Percentiles rank a stretch among this genome's conserved stretches.
phyloP scores from a whole-genome alignment of 2,329 filamentous ascomycete species.

The Pseudopithomyces chartarum region DNA sequence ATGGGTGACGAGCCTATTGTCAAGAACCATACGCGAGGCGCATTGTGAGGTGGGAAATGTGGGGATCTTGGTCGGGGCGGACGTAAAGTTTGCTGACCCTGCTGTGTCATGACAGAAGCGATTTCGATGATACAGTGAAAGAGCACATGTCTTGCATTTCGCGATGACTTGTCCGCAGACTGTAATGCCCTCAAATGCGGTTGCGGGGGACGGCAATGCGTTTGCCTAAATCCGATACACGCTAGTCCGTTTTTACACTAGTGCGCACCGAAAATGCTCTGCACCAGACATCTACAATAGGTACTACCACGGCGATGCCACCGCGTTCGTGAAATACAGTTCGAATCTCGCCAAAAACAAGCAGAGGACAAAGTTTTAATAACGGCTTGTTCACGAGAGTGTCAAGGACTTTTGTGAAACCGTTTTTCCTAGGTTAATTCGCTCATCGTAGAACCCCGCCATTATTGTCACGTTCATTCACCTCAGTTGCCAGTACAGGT shows the following conservation, averaged over 20 bases:
- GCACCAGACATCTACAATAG: slow-evolving; percentile 13
- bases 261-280: slow-evolving; percentile 21
- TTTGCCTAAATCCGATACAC: slow-evolving; percentile 18
- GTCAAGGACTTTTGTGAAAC: no score
- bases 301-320: slow-evolving; percentile 8
- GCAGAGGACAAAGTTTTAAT: no score
- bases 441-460: background rate
- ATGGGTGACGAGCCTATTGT: slow-evolving; percentile 86
- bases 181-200: background rate
- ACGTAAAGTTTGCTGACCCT: slow-evolving; percentile 27
- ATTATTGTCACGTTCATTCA: slow-evolving; percentile 11
- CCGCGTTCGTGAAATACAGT: background rate
- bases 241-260: slow-evolving; percentile 18
- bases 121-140: background rate
- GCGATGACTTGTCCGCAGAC: background rate
- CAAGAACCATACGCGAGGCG: slow-evolving; percentile 88
- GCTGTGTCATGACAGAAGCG: slow-evolving; percentile 20
- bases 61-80: slow-evolving; percentile 45
- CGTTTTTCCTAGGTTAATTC: background rate
- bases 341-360: slow-evolving; percentile 3
- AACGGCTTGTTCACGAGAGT: no score
- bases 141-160: background rate
- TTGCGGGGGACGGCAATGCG: slow-evolving; percentile 12
- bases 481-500: slow-evolving; percentile 16
- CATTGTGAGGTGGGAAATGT: slow-evolving; percentile 65